Percentiles rank a stretch among this genome's conserved stretches.
These are phyloP conservation scores for Saprolegnia diclina DNA, from an alignment of 352 stramenopile genomes.

Conservation along the genomic window DNA sequence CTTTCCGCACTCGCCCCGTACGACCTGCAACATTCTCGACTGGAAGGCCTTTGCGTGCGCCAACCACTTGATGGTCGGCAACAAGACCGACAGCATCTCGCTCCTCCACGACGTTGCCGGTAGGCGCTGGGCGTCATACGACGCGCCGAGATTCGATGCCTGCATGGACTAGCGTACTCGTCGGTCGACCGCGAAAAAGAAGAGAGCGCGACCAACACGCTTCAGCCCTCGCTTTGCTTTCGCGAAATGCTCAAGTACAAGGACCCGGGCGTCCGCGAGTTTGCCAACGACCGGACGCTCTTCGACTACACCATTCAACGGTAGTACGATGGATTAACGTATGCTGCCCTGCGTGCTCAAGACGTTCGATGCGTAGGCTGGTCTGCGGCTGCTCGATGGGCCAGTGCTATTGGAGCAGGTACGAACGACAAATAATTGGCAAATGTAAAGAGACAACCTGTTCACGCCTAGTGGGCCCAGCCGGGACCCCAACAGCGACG, in stretches of 20 bases:
- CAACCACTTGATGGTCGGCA: not conserved
- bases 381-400: constrained; percentile 61
- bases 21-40: not conserved
- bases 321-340: constrained; percentile 30
- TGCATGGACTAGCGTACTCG: constrained; percentile 2
- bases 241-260: constrained; percentile 30
- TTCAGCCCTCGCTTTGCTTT: constrained; percentile 37
- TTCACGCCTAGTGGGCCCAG: constrained; percentile 45
- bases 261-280: constrained; percentile 9
- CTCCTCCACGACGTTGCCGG: constrained; percentile 6
- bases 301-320: constrained; percentile 15
- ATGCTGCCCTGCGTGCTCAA: not conserved
- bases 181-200: constrained; percentile 12
- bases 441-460: not conserved
- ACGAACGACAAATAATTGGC: not conserved
- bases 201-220: constrained; percentile 36
- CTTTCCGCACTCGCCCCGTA: not conserved
- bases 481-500: constrained; percentile 39
- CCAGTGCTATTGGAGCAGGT: constrained; percentile 78
- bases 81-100: not conserved
- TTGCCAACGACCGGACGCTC: constrained; percentile 4
- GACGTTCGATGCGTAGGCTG: constrained; percentile 38
- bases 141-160: no score
- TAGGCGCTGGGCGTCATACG: not conserved
- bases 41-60: constrained; percentile 19